Base-by-base conservation (phyloP, 2,329 filamentous ascomycete species). In the Bipolaris bicolor region DNA sequence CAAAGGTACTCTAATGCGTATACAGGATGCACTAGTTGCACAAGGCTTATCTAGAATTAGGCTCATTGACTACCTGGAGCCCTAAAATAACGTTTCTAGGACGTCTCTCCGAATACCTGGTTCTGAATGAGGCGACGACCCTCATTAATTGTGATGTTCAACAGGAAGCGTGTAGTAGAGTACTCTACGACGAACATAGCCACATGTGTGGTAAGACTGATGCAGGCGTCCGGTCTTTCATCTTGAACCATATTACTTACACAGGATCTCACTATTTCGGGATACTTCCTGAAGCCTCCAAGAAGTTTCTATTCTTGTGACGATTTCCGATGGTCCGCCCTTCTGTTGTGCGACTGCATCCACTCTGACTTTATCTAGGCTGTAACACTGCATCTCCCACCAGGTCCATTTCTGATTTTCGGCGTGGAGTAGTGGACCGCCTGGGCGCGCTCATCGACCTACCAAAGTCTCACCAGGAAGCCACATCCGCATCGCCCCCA, bases 401-500 rank as follows among this genome's bases (percentile, higher is more conserved):
- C 9, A 18, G 10, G 20, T 18, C 11, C 9, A 6, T 29, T 29
- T 16, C 9, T 31, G 5, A 18, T 24, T 6, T 24, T 40, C 16
- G 4, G 15, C 22, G 22, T 2, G 3, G 37, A 7, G 41, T 11
- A 52, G n/a, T 37, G 24, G 37, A 67, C 68, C 7, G 29, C 10
- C 29, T 31, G 29, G 29, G 29, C 29, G 29, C 29, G 29, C 29
- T 31, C 29, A 31, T 31, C 10, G 29, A 11, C 29, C 29, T 31
- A 31, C 10, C 29, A 31, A 31, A 31, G 29, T 31, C 29, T 13
- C 29, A 1, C 10, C 29, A 9, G 29, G 29, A 31, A 5, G 29
- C 29, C 29, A 31, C 29, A 31, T 11, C 29, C 63, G 64, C 52
- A 63, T 69, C 16, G 63, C 74, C 13, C 63, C 63, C 10, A 68